Base-by-base conservation (phyloP, 345 rosid genomes). In the Orychophragmus violaceus region DNA sequence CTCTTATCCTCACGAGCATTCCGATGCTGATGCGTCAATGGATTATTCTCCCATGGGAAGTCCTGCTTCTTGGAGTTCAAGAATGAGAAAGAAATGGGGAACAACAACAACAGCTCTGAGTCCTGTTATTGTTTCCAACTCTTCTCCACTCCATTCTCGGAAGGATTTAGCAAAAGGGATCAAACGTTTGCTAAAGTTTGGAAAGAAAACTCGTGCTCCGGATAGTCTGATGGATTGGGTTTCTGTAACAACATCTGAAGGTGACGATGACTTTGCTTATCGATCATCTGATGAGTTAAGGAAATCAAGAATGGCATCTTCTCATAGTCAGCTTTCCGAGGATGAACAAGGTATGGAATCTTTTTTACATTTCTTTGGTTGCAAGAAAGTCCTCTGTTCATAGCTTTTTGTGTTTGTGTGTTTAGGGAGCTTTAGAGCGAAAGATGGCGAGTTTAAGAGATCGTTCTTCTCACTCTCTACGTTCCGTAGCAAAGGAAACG, bases 11-110 rank as follows among this genome's bases (percentile, higher is more conserved):
- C 82, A 82, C 12, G 96, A 86, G 64, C 74, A 80, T 48, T 88
- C 95, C 4, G 96, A 94, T 69, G 66, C 83, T 64, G 99, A 94
- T 74, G 89, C 86, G 71, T 89, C 82, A 58, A 74, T 80, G 44
- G 92, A 85, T 64, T 52, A 48, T 50, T 88, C 97, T 72, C 99
- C 97, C 5, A 73, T 84, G 50, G 99, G 97, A 62, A 88, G 96
- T 77, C 91, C 91, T 64, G 85, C 95, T 42, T 90, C 82, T 35
- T 85, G 96, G 96, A 90, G 87, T 72, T 83, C 96, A 78, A 81
- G 91, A 64, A 94, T 87, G 87, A 83, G 96, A 70, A 94, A 90
- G 86, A 94, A 90, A 75, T 88, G 97, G 97, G 99, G 91, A 60
- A 82, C 76, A 77, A 84, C n/a, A n/a, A n/a, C 71, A 69, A 27